A percentile compares a stretch with the other conserved stretches of the same genome.
Evolutionary conservation across 1,139 yeast species (phyloP).

Genomic region (Blastobotrys ciferrii): DNA sequence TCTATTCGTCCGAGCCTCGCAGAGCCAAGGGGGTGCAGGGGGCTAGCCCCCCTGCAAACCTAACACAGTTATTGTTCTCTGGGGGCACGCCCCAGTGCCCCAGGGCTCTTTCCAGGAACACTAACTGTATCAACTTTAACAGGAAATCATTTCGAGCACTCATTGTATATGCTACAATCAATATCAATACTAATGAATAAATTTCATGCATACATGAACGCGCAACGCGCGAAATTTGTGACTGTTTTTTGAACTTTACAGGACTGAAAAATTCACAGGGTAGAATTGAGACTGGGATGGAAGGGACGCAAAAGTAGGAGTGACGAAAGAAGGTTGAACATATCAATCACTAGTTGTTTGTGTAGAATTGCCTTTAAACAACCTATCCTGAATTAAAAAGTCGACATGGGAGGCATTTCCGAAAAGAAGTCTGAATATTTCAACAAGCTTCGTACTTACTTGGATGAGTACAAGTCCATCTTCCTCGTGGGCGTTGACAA

Average conservation of each 20-base stretch:
- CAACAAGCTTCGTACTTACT: conserved; percentile 80
- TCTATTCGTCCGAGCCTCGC: too few species aligned
- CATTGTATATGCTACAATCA: too few species aligned
- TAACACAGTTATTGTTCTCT: too few species aligned
- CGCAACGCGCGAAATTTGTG: not conserved
- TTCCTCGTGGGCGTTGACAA: conserved; percentile 99
- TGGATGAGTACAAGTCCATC: conserved; percentile 96
- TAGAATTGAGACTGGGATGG: not conserved
- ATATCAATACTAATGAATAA: too few species aligned
- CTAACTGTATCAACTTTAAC: too few species aligned
- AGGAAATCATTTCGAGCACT: not conserved
- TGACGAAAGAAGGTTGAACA: not conserved
- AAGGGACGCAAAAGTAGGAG: not conserved
- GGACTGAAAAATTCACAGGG: not conserved
- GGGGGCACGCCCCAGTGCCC: too few species aligned
- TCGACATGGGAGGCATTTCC: conserved; percentile 99
- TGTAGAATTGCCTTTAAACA: conserved; percentile 69
- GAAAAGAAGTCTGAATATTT: conserved; percentile 96
- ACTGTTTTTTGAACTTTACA: not conserved
- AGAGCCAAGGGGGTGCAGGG: too few species aligned
- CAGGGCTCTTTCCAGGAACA: too few species aligned
- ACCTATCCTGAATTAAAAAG: conserved; percentile 79
- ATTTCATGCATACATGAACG: not conserved
- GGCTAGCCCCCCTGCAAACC: too few species aligned
- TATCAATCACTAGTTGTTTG: not conserved